phyloP scores from a whole-genome alignment of 192 early-diverging fungal genomes.

The Coemansia sp. region DNA sequence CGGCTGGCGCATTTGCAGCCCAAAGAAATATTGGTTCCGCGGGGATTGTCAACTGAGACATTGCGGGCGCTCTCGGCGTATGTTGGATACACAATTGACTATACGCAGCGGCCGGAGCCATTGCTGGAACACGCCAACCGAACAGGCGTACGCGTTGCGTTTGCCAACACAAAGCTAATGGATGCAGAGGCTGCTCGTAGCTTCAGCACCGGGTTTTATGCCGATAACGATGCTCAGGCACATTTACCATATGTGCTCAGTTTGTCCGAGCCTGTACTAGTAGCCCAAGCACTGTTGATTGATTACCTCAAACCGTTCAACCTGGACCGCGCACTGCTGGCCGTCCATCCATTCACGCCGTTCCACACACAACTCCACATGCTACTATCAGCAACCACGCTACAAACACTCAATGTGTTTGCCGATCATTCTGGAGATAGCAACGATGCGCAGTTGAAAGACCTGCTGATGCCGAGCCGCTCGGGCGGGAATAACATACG shows the following conservation, averaged over 20 bases:
- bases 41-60: constrained; percentile 15
- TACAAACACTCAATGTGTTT: constrained; percentile 89
- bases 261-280: constrained; percentile 14
- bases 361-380: constrained; percentile 71
- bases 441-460: constrained; percentile 12
- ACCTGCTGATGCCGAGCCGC: constrained; percentile 14
- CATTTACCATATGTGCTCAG: constrained; percentile 31
- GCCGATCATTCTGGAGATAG: constrained; percentile 60
- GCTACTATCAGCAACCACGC: constrained; percentile 85
- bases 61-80: constrained; percentile 29
- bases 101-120: constrained; percentile 36
- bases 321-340: constrained; percentile 43
- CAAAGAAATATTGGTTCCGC: constrained; percentile 27
- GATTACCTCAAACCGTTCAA: constrained; percentile 51
- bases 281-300: constrained; percentile 37
- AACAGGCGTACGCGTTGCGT: constrained; percentile 25
- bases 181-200: constrained; percentile 12
- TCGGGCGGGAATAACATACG: constrained; percentile 14
- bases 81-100: constrained; percentile 40
- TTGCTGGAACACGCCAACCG: constrained; percentile 61
- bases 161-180: constrained; percentile 7
- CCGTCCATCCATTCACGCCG: constrained; percentile 70
- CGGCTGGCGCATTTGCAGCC: constrained; percentile 40
- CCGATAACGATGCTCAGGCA: constrained; percentile 9
- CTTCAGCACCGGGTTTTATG: constrained; percentile 25